A percentile compares a stretch with the other conserved stretches of the same genome.
Conservation (phyloP, 805 yeast genomes). For the Candida mattraensis region DNA sequence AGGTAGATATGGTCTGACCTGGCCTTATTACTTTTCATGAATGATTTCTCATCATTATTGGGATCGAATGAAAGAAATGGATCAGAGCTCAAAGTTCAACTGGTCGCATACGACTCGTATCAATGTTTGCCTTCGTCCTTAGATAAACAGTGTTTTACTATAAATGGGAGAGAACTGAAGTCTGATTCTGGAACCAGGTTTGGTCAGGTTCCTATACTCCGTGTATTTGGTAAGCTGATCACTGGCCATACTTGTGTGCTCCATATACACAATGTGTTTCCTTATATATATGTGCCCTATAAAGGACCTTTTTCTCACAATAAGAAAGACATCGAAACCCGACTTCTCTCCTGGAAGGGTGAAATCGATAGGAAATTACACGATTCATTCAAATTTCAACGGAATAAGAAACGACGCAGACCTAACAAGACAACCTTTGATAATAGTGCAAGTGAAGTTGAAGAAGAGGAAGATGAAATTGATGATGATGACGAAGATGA, state of each 20-base stretch:
- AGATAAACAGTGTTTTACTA: slow-evolving; percentile 45
- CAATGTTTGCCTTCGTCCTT: slow-evolving; percentile 53
- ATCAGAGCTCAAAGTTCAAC: slow-evolving; percentile 47
- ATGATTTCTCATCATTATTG: slow-evolving; percentile 10
- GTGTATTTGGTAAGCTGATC: slow-evolving; percentile 72
- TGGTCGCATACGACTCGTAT: slow-evolving; percentile 67
- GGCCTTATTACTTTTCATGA: too few relatives aligned
- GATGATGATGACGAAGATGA: slow-evolving; percentile 19
- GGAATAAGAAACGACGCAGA: slow-evolving; percentile 14
- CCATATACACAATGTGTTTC: slow-evolving; percentile 83
- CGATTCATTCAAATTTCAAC: slow-evolving; percentile 34
- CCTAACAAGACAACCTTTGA: slow-evolving; percentile 1
- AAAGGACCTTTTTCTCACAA: slow-evolving; percentile 36
- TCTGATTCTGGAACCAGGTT: slow-evolving; percentile 23
- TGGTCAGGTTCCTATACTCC: slow-evolving; percentile 65
- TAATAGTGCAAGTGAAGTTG: slow-evolving; percentile 4
- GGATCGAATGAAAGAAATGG: slow-evolving; percentile 7
- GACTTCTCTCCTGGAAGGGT: slow-evolving; percentile 39
- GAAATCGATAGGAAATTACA: slow-evolving; percentile 46
- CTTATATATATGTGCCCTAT: slow-evolving; percentile 73
- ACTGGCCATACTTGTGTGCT: slow-evolving; percentile 59
- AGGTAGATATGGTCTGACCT: too few relatives aligned
- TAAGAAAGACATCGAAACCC: slow-evolving; percentile 28
- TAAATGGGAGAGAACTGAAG: slow-evolving; percentile 20
- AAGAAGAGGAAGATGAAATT: slow-evolving; percentile 16